Base-by-base conservation (phyloP, 441 rosid genomes). In the Eutrema salsugineum region DNA sequence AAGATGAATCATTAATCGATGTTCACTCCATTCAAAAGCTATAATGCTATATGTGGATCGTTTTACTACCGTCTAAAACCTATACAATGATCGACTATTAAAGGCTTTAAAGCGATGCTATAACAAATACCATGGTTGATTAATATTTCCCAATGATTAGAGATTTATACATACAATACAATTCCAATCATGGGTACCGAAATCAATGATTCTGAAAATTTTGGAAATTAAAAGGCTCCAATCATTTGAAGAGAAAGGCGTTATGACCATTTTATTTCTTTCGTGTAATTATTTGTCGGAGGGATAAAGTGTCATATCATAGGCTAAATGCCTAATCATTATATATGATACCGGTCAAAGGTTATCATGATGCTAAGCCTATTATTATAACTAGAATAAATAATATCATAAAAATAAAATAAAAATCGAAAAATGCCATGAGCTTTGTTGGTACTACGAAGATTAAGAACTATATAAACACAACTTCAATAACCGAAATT, bases 281-380 rank as follows among this genome's bases (percentile, higher is more conserved):
- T 64, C 30, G 20, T 36, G 48, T 60, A 35, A 64, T 64, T 35
- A 71, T 65, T 19, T 55, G 12, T n/a, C 14, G 17, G 24, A 42
- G 42, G 56, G 79, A 70, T 59, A 43, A 33, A 67, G 28, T 71
- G 65, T 71, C 68, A 58, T 44, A 44, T 77, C 60, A 63, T 36
- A 55, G n/a, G n/a, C n/a, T n/a, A n/a, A n/a, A n/a, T n/a, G 22
- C 46, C 53, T 70, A 77, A 66, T 71, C 72, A 71, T 71, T 35
- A 35, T 49, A 63, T 20, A 65, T 27, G 80, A 76, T 57, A 63
- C 68, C 6, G 71, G 76, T 76, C 79, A 64, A 76, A 76, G 24
- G 20, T 64, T 46, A 48, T n/a, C n/a, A n/a, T 69, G 51, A 55
- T 48, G 66, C 58, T 39, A 62, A 66, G 60, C 54, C 38, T 42